Evolutionary conservation across 768 basidiomycete species (phyloP).

Genomic region (Trametes elegans): DNA sequence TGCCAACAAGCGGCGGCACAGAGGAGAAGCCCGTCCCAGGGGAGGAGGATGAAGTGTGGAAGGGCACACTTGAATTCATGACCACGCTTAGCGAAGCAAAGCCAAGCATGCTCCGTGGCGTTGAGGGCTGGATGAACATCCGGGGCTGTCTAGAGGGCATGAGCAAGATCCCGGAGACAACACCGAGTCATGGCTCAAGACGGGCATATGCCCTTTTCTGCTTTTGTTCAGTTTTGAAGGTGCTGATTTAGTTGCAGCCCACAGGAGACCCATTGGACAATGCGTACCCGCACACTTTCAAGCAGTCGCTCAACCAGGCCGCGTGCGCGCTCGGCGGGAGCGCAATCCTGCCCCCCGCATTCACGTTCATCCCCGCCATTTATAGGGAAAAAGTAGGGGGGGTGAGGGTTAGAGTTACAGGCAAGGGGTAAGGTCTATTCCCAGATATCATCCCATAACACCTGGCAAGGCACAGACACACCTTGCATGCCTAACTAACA

Average conservation of each 20-base stretch:
- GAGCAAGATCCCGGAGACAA: slow-evolving; percentile 71
- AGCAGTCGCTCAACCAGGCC: slow-evolving; percentile 79
- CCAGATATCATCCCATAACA: no score
- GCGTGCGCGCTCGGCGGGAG: slow-evolving; percentile 80
- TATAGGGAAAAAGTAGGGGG: no score
- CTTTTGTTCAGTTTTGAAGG: neutral
- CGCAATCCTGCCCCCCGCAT: slow-evolving; percentile 76
- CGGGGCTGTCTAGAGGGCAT: slow-evolving; percentile 80
- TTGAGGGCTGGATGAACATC: slow-evolving; percentile 67
- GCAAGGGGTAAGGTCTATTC: no score
- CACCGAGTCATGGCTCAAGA: slow-evolving; percentile 61
- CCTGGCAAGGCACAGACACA: no score
- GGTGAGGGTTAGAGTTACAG: no score
- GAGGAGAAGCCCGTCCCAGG: slow-evolving; percentile 52
- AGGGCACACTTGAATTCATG: slow-evolving; percentile 81
- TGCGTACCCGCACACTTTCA: slow-evolving; percentile 70
- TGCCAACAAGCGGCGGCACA: no score
- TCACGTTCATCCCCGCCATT: slow-evolving; percentile 82
- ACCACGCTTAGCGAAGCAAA: slow-evolving; percentile 72
- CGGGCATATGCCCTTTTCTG: slow-evolving; percentile 55
- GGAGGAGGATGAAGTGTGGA: slow-evolving; percentile 65
- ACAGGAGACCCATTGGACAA: slow-evolving; percentile 63
- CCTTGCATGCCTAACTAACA: no score
- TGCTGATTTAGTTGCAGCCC: slow-evolving; percentile 49
- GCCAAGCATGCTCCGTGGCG: slow-evolving; percentile 64